Conservation (phyloP, 75 land plant genomes). For the Adiantum capillusveneris region DNA sequence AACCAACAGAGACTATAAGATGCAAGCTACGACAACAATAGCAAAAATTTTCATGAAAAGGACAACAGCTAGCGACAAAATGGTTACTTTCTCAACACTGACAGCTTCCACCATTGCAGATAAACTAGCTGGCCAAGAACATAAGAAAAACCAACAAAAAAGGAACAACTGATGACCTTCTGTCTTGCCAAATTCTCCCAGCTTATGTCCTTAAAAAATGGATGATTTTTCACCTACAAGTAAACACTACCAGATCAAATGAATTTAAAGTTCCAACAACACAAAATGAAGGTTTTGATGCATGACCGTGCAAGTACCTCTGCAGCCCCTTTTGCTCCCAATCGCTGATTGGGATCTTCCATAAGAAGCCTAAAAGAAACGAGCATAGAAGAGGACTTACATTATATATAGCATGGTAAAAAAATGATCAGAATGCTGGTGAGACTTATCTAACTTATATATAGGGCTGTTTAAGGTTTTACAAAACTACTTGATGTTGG, state of each 20-base stretch:
- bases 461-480: no score
- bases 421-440: no score
- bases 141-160: not conserved
- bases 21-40: not conserved
- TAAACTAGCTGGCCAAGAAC: not conserved
- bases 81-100: no score
- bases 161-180: conserved; percentile 42
- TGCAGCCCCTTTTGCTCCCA: conserved; percentile 93
- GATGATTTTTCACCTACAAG: conserved; percentile 83
- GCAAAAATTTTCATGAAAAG: not conserved
- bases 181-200: conserved; percentile 99
- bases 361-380: conserved; percentile 47
- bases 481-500: no score
- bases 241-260: no score
- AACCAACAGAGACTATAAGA: no score
- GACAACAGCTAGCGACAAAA: conserved; percentile 1
- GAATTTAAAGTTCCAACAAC: no score
- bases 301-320: conserved; percentile 48
- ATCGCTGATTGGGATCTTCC: conserved; percentile 89
- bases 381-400: no score
- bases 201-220: conserved; percentile 81
- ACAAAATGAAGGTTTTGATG: no score
- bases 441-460: no score
- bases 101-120: no score
- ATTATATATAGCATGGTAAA: no score